phyloP scores from a whole-genome alignment of 306 rosid species.

The barrel medic (Medicago truncatula) region MtrunA17r5.0-ANR NC_053045.1:53847501-53848000 shows the following conservation, averaged over 20 bases:
- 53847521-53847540: neutral
- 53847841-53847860: conserved; percentile 83
- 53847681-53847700: conserved; percentile 37
- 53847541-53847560: neutral
- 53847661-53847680: conserved; percentile 43
- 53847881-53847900: conserved; percentile 85
- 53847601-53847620: conserved; percentile 75
- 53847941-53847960: conserved; percentile 8
- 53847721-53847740: conserved; percentile 41
- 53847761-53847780: neutral
- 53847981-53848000: neutral
- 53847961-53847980: neutral
- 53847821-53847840: conserved; percentile 27
- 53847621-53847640: conserved; percentile 84
- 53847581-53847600: conserved; percentile 47
- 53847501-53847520: conserved; percentile 38
- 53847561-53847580: neutral
- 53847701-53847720: conserved; percentile 26
- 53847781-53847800: conserved; percentile 7
- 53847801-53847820: conserved; percentile 36
- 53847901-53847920: conserved; percentile 90
- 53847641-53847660: conserved; percentile 49
- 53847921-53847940: conserved; percentile 58
- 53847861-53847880: conserved; percentile 84
- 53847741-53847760: conserved; percentile 37